Conservation (phyloP, 2,329 filamentous ascomycete species). For the Colletotrichum eleusines region DNA sequence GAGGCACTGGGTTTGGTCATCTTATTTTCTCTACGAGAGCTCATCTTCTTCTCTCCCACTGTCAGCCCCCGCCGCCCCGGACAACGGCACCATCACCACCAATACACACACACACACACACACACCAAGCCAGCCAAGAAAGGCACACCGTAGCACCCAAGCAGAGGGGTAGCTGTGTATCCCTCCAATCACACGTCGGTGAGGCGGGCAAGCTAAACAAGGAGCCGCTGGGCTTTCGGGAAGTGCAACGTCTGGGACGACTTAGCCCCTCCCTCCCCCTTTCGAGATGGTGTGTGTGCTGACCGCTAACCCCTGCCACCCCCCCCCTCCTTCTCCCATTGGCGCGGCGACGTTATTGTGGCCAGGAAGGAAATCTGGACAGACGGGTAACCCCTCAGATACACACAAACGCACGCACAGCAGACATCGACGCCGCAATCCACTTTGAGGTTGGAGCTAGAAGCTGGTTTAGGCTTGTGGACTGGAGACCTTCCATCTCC, state of each 20-base stretch:
- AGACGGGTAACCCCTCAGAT: background rate
- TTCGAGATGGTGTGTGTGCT: slow-evolving; percentile 37
- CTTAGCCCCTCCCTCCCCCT: background rate
- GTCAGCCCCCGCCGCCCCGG: background rate
- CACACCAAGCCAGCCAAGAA: background rate
- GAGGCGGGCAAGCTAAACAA: slow-evolving; percentile 21
- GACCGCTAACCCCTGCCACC: slow-evolving; percentile 9
- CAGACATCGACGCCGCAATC: background rate
- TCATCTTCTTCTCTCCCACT: background rate
- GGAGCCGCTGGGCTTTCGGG: slow-evolving; percentile 17
- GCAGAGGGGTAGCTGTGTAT: slow-evolving; percentile 23
- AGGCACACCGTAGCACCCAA: slow-evolving; percentile 7
- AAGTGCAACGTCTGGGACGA: background rate
- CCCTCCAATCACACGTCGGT: slow-evolving; percentile 9
- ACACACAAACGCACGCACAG: background rate
- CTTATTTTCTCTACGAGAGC: background rate
- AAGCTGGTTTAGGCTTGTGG: background rate
- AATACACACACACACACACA: no score
- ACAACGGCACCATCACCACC: background rate
- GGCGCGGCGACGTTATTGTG: background rate
- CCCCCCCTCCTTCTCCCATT: background rate
- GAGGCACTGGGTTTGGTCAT: slow-evolving; percentile 26
- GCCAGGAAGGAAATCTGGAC: background rate
- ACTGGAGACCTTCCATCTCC: background rate
- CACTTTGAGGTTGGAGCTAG: slow-evolving; percentile 17